These are phyloP conservation scores for Naganishia sp. DNA, from an alignment of 1,284 basidiomycete species.

Conservation along the genomic window DNA sequence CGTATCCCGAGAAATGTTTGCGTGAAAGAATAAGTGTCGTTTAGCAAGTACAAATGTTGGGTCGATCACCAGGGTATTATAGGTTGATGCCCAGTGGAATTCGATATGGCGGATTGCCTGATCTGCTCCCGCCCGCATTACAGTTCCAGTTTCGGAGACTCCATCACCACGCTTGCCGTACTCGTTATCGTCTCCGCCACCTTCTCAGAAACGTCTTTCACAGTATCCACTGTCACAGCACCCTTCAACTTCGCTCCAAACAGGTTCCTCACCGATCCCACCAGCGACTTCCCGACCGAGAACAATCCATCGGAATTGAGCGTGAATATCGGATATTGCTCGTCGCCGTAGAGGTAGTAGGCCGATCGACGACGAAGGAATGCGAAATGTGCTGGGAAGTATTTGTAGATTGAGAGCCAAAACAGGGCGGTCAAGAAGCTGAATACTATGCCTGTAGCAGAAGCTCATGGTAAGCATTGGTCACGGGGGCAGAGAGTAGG, in stretches of 20 bases:
- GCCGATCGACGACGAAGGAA: slow-evolving; percentile 51
- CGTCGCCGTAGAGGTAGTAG: slow-evolving; percentile 54
- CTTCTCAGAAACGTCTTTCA: background rate
- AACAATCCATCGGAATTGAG: background rate
- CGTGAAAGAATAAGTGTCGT: too few relatives aligned
- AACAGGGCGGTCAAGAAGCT: slow-evolving; percentile 47
- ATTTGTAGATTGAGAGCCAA: slow-evolving; percentile 51
- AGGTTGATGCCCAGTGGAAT: too few relatives aligned
- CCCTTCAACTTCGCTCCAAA: background rate
- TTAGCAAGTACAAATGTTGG: too few relatives aligned
- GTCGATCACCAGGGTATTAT: too few relatives aligned
- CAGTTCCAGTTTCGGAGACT: slow-evolving; percentile 17
- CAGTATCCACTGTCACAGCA: background rate
- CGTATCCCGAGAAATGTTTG: too few relatives aligned
- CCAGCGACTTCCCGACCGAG: background rate
- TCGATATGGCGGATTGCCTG: too few relatives aligned
- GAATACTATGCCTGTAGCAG: slow-evolving; percentile 41
- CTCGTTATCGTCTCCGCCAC: slow-evolving; percentile 1
- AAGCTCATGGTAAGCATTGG: background rate
- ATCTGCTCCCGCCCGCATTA: background rate
- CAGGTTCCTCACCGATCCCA: background rate
- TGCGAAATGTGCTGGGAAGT: slow-evolving; percentile 49
- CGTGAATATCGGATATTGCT: slow-evolving; percentile 36
- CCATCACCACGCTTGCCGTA: background rate
- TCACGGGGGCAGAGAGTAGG: background rate